Percentiles rank a stretch among this genome's conserved stretches.
Conservation (phyloP, 495 filamentous ascomycete species). For the Aspergillus bridgeri region DNA sequence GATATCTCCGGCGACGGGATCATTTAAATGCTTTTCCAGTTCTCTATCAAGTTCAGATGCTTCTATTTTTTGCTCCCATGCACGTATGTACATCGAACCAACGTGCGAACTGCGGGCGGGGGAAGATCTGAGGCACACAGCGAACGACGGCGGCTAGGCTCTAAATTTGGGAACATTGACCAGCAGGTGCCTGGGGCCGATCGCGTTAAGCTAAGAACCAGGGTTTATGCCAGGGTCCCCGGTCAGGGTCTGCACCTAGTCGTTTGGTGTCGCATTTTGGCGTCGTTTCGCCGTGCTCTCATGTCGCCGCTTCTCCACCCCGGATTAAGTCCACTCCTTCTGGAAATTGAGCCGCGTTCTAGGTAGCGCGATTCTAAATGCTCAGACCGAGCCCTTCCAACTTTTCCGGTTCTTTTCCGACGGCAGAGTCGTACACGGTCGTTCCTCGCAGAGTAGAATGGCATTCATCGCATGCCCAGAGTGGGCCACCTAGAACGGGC, state of each 20-base stretch:
- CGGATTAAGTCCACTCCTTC: no score
- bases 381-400: no score
- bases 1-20: slow-evolving; percentile 13
- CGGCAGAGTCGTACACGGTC: no score
- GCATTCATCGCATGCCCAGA: no score
- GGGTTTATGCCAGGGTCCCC: neutral
- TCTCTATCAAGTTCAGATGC: slow-evolving; percentile 5
- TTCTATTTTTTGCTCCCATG: slow-evolving; percentile 22
- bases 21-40: slow-evolving; percentile 8
- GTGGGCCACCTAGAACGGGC: no score
- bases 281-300: no score
- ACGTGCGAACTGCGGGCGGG: slow-evolving; percentile 21
- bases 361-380: no score
- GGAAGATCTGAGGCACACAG: slow-evolving; percentile 18
- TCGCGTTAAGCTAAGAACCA: neutral
- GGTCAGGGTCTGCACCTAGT: slow-evolving; percentile 3
- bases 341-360: no score
- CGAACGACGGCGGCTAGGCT: slow-evolving; percentile 15
- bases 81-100: slow-evolving; percentile 10
- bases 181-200: neutral
- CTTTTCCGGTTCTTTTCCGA: no score
- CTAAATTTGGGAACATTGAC: slow-evolving; percentile 23
- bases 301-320: no score
- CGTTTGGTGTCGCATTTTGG: slow-evolving; percentile 8
- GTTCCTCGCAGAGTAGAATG: no score